These are phyloP conservation scores for Cryptosporidium viatorum DNA, from an alignment of 169 alveolate genomes.

Conservation along the genomic window DNA sequence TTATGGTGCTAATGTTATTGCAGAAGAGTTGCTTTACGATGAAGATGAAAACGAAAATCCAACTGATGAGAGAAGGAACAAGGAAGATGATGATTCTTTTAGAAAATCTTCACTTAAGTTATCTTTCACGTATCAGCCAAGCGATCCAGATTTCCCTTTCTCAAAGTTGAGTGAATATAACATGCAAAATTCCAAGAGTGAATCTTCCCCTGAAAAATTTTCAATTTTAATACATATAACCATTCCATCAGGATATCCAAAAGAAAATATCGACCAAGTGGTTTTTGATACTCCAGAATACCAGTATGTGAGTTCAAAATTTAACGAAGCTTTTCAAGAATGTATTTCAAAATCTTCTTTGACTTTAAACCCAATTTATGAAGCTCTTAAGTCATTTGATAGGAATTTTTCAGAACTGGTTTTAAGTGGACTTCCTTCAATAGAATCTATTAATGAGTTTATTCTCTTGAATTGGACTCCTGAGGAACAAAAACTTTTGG, in stretches of 20 bases:
- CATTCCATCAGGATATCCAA: conserved; percentile 58
- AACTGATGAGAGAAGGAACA: not conserved
- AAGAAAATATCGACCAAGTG: conserved; percentile 16
- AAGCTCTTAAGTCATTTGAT: conserved; percentile 43
- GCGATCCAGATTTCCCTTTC: conserved; percentile 64
- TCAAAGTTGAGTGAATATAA: conserved; percentile 18
- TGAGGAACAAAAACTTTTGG: conserved; percentile 47
- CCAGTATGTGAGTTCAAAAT: not conserved
- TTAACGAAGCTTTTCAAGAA: not conserved
- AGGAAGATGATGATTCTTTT: conserved; percentile 4
- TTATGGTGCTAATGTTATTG: not conserved
- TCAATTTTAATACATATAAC: conserved; percentile 2
- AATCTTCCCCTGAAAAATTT: conserved; percentile 1
- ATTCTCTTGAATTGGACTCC: conserved; percentile 38
- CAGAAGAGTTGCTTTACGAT: not conserved
- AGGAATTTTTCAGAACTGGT: conserved; percentile 3
- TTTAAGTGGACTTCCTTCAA: conserved; percentile 10
- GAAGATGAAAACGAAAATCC: not conserved
- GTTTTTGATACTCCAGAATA: conserved; percentile 33
- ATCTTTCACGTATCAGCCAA: conserved; percentile 12
- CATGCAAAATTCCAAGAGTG: not conserved
- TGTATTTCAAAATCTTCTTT: not conserved
- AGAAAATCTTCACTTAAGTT: not conserved
- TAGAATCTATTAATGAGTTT: not conserved
- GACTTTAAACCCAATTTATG: conserved; percentile 43